phyloP scores from a whole-genome alignment of 2,329 filamentous ascomycete genomes.

The Stachybotrys chartarum region DNA sequence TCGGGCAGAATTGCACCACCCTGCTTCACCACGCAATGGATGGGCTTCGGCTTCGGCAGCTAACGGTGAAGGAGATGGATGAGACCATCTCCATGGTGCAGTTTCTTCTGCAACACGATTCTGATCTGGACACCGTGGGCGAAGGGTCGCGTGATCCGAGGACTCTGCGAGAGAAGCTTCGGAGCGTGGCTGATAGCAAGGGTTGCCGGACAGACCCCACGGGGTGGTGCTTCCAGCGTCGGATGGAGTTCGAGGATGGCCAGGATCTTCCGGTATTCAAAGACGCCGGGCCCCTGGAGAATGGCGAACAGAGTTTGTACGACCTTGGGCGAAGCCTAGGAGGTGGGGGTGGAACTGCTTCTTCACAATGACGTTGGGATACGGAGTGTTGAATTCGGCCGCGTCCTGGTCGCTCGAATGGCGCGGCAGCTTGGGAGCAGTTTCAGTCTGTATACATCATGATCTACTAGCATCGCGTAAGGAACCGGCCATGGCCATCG shows the following conservation, averaged over 20 bases:
- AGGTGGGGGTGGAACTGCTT: no score
- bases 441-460: no score
- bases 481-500: no score
- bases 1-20: not conserved
- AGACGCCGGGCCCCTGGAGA: not conserved
- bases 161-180: not conserved
- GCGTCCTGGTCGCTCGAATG: no score
- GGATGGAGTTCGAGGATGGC: not conserved
- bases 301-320: not conserved
- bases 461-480: no score
- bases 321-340: not conserved
- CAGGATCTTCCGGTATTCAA: not conserved
- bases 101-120: not conserved
- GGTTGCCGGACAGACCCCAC: not conserved
- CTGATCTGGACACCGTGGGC: not conserved
- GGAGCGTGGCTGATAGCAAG: not conserved
- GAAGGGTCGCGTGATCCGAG: not conserved
- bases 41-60: not conserved
- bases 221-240: not conserved
- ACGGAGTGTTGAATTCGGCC: no score
- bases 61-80: not conserved
- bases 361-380: no score
- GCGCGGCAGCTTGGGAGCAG: no score
- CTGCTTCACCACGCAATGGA: not conserved
- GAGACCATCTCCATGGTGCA: not conserved